Base-by-base conservation (phyloP, 2,329 filamentous ascomycete genomes). In the Aspergillus neotritici region DNA sequence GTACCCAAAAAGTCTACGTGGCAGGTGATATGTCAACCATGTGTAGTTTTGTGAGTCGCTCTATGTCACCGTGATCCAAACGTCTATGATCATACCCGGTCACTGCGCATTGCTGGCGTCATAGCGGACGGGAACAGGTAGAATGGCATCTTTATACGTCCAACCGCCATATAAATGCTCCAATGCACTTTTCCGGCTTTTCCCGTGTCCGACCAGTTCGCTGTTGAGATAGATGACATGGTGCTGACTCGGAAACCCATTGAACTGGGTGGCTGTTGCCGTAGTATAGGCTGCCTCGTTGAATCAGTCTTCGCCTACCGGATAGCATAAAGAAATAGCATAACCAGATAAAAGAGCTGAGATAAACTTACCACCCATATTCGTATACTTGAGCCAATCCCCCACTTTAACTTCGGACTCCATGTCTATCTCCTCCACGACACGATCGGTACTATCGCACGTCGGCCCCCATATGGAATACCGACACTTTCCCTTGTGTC, bases 381-480 rank as follows among this genome's bases (percentile, higher is more conserved):
- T 48, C n/a, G 35, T 37, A 41, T 56, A 61, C 17, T 46, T 48
- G 10, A 61, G 37, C 57, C 57, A 62, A 38, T 62, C 57, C 1
- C 56, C 57, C 30, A 52, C 29, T 16, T 42, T 45, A 9, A 60
- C 49, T 13, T 57, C 53, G 1, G 29, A 46, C 1, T 47, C 38
- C 25, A 60, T 40, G 0, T n/a, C 30, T 4, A 44, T 40, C 2
- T 53, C 48, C 2, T 43, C 34, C 2, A 40, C 46, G n/a, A 61
- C 52, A 37, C 51, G 52, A 35, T 62, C 58, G 4, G 51, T 44
- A 11, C 56, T 53, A 37, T 61, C 57, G 40, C 58, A 61, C 0
- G 59, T 61, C 7, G 57, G 59, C 1, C 58, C 59, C 57, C 57
- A 61, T 17, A 62, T 48, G 1, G 53, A 54, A 34, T 61, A 61